phyloP scores from a whole-genome alignment of 2,329 filamentous ascomycete species.

The Capronia americana region DNA sequence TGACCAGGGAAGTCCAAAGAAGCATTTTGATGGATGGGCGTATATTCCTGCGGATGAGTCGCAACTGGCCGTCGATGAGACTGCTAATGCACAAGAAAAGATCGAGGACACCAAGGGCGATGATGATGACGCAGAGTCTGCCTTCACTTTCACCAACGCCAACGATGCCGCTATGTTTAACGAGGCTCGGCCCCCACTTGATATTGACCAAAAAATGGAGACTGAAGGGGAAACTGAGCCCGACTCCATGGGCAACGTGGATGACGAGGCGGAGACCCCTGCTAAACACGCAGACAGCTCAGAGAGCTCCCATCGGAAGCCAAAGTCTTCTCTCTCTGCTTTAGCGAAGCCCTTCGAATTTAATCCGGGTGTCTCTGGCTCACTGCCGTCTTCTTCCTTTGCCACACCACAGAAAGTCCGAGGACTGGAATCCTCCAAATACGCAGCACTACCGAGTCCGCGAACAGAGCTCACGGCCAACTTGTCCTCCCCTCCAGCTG shows the following conservation, averaged over 20 bases:
- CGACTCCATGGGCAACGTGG: conserved; percentile 6
- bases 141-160: conserved; percentile 65
- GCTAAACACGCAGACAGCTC: not conserved
- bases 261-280: conserved; percentile 11
- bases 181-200: conserved; percentile 56
- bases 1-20: conserved; percentile 22
- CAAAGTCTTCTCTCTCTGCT: conserved; percentile 70
- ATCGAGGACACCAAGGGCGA: conserved; percentile 46
- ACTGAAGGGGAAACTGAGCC: conserved; percentile 11
- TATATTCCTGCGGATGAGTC: conserved; percentile 40
- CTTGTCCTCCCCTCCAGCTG: conserved; percentile 29
- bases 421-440: conserved; percentile 35
- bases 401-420: conserved; percentile 19
- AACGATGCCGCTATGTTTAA: conserved; percentile 57
- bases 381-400: conserved; percentile 37
- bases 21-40: conserved; percentile 38
- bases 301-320: conserved; percentile 43
- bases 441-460: conserved; percentile 23
- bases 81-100: conserved; percentile 45
- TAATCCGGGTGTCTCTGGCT: conserved; percentile 46
- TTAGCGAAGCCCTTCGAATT: conserved; percentile 72
- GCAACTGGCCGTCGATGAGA: conserved; percentile 48
- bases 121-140: conserved; percentile 55
- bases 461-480: conserved; percentile 41
- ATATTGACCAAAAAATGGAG: conserved; percentile 13